These are phyloP conservation scores for Phytomonas serpens DNA, from an alignment of 208 protist species.

Conservation along the genomic window DNA sequence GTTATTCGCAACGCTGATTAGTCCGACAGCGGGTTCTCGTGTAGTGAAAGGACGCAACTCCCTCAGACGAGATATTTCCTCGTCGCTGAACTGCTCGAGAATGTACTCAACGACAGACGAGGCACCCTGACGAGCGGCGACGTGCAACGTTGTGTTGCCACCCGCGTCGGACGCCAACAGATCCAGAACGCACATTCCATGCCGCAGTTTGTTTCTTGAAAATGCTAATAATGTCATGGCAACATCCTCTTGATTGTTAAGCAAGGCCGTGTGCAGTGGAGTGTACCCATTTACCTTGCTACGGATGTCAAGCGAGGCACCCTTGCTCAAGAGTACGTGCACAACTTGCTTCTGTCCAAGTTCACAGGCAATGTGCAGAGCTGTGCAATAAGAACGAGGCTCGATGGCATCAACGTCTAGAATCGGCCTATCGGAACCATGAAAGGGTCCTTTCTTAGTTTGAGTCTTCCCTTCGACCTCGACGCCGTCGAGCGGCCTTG, in stretches of 20 bases:
- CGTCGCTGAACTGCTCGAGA: constrained; percentile 57
- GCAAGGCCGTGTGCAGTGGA: constrained; percentile 55
- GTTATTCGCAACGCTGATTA: constrained; percentile 38
- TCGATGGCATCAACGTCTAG: constrained; percentile 69
- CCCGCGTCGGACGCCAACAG: constrained; percentile 53
- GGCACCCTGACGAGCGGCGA: constrained; percentile 41
- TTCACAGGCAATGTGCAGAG: constrained; percentile 81
- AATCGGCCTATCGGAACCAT: constrained; percentile 17
- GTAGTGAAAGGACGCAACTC: constrained; percentile 15
- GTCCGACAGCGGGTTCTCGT: constrained; percentile 14
- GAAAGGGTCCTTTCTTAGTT: neutral
- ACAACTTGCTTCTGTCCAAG: constrained; percentile 44
- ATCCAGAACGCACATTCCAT: constrained; percentile 48
- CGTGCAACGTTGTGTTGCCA: constrained; percentile 62
- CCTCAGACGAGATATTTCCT: constrained; percentile 40
- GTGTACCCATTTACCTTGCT: constrained; percentile 50
- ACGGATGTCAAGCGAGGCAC: constrained; percentile 46
- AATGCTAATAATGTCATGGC: constrained; percentile 66
- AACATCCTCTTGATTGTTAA: constrained; percentile 40
- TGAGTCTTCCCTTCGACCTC: neutral
- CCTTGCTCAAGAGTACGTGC: constrained; percentile 33
- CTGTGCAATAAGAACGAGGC: constrained; percentile 45
- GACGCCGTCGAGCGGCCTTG: neutral
- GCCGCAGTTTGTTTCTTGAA: constrained; percentile 61
- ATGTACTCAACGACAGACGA: constrained; percentile 70